A percentile compares a stretch with the other conserved stretches of the same genome.
phyloP scores from a whole-genome alignment of 2,329 filamentous ascomycete genomes.

The Xylariaceae sp. region DNA sequence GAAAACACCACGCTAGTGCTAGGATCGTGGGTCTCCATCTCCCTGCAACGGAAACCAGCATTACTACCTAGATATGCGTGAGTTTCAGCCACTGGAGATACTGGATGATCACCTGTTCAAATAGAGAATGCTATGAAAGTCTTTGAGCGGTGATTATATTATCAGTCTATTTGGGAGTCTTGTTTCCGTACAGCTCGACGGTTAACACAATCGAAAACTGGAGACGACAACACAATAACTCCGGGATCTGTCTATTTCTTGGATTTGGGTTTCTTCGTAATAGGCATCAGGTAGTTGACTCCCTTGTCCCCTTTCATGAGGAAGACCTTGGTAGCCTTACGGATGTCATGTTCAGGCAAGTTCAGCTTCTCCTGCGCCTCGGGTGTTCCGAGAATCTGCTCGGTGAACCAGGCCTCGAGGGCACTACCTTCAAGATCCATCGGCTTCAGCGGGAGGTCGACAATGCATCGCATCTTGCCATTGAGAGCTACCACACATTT shows the following conservation, averaged over 20 bases:
- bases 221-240: background rate
- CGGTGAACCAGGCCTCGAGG: constrained; percentile 56
- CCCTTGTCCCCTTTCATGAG: constrained; percentile 54
- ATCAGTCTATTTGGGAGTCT: background rate
- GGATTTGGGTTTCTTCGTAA: background rate
- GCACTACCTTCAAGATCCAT: constrained; percentile 33
- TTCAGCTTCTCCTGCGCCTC: constrained; percentile 55
- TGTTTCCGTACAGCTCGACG: background rate
- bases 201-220: background rate
- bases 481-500: constrained; percentile 70
- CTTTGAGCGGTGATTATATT: constrained; percentile 4
- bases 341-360: constrained; percentile 41
- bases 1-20: no score
- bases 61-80: no score
- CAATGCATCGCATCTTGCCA: constrained; percentile 66
- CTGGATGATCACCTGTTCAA: background rate
- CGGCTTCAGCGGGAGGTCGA: constrained; percentile 55
- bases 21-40: no score
- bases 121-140: background rate
- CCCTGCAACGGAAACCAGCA: no score
- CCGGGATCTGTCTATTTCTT: background rate
- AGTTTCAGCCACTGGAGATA: background rate
- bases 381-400: constrained; percentile 54
- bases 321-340: constrained; percentile 30
- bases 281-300: constrained; percentile 62